Conservation (phyloP, 495 filamentous ascomycete species). For the Talaromyces ruber region DNA sequence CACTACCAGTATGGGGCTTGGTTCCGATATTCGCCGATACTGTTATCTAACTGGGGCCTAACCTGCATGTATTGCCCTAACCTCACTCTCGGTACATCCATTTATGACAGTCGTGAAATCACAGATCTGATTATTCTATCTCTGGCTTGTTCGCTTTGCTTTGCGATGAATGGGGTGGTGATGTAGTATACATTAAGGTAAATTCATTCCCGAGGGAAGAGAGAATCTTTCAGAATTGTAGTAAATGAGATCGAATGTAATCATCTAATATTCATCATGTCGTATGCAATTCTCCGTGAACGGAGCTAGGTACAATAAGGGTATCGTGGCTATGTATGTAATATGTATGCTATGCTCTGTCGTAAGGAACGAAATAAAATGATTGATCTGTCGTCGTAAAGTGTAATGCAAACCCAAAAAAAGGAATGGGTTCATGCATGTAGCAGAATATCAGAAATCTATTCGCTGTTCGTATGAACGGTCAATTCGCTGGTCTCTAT, state of each 20-base stretch:
- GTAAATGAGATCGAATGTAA: not conserved
- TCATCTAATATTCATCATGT: not conserved
- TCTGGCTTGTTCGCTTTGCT: too few species aligned
- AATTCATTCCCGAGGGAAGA: too few species aligned
- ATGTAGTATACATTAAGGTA: too few species aligned
- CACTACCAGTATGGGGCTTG: not conserved
- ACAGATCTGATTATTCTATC: too few species aligned
- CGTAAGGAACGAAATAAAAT: not conserved
- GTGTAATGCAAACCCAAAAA: not conserved
- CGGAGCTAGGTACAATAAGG: not conserved
- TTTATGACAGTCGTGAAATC: too few species aligned
- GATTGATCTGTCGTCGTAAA: not conserved
- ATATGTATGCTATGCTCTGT: not conserved
- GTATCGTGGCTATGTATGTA: not conserved
- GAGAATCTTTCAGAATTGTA: too few species aligned
- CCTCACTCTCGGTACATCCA: too few species aligned
- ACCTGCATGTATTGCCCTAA: not conserved
- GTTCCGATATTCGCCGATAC: conserved; percentile 1
- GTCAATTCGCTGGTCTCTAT: conserved; percentile 18
- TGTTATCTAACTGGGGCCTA: not conserved
- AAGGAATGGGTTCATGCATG: not conserved
- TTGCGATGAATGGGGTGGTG: too few species aligned
- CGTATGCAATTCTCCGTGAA: not conserved
- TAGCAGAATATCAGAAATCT: not conserved
- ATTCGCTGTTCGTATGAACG: conserved; percentile 1